phyloP scores from a whole-genome alignment of 345 rosid species.

The Eucalyptus leucophloia region DNA sequence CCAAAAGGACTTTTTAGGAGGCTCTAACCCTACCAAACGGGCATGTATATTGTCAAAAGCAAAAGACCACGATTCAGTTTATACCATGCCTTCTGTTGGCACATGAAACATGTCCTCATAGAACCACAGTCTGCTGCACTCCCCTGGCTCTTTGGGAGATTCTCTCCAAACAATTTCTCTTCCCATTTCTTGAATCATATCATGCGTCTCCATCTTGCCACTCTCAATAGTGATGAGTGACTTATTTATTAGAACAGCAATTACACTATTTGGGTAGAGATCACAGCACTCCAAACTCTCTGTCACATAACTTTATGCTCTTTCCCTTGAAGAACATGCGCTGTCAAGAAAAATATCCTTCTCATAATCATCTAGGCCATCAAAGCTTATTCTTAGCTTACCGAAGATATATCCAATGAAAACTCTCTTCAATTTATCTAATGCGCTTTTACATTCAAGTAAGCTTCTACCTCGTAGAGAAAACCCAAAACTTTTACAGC shows the following conservation, averaged over 20 bases:
- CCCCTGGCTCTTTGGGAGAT: background rate
- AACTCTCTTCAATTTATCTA: too few species aligned
- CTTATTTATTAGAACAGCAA: background rate
- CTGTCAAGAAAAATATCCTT: too few species aligned
- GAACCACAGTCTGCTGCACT: background rate
- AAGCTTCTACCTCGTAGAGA: too few species aligned
- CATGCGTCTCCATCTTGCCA: background rate
- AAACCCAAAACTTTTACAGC: too few species aligned
- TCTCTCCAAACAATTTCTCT: background rate
- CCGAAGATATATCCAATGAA: too few species aligned
- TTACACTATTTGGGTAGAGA: background rate
- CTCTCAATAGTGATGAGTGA: background rate
- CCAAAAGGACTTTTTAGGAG: background rate
- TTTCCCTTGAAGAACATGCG: background rate
- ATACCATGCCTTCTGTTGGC: background rate
- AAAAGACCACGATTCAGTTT: too few species aligned
- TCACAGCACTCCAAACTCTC: background rate
- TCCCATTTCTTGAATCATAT: too few species aligned
- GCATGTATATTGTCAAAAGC: background rate
- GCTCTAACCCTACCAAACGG: background rate
- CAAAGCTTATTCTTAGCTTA: too few species aligned
- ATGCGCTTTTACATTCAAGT: too few species aligned
- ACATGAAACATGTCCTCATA: background rate
- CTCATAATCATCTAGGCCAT: too few species aligned
- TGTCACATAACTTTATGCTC: background rate